Conservation (phyloP, 2,329 filamentous ascomycete species). For the Dothideomycetes sp. region DNA sequence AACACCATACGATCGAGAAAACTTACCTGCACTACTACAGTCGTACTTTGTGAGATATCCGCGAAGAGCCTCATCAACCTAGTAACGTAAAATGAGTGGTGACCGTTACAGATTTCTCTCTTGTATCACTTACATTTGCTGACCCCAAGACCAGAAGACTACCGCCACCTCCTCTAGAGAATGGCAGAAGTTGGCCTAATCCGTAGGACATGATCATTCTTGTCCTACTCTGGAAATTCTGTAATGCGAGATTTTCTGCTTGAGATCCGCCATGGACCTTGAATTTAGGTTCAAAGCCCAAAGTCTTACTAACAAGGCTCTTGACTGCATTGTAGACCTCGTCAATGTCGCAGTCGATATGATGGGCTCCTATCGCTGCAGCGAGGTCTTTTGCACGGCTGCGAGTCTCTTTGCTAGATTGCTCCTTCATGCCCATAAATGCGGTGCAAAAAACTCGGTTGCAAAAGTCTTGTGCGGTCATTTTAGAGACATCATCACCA, state of each 20-base stretch:
- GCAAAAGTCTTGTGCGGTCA: slow-evolving; percentile 52
- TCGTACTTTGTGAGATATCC: slow-evolving; percentile 67
- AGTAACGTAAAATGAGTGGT: no score
- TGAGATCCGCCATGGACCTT: slow-evolving; percentile 53
- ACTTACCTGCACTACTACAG: slow-evolving; percentile 40
- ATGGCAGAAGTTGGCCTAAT: slow-evolving; percentile 55
- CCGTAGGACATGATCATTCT: slow-evolving; percentile 59
- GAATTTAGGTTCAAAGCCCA: slow-evolving; percentile 53
- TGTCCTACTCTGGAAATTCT: slow-evolving; percentile 58
- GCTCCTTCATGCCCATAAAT: slow-evolving; percentile 60
- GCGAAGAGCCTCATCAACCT: slow-evolving; percentile 49
- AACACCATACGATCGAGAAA: no score
- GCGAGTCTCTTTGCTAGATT: slow-evolving; percentile 59
- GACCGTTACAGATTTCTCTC: no score
- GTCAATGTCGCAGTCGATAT: slow-evolving; percentile 67
- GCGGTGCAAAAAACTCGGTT: slow-evolving; percentile 52
- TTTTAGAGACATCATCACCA: slow-evolving; percentile 38
- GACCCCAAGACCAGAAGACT: slow-evolving; percentile 57
- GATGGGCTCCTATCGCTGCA: slow-evolving; percentile 58
- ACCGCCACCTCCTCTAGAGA: slow-evolving; percentile 49
- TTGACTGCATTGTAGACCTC: slow-evolving; percentile 52
- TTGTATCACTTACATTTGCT: no score
- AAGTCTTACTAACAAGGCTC: slow-evolving; percentile 48
- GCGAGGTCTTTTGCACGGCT: slow-evolving; percentile 54
- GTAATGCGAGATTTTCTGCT: slow-evolving; percentile 55